These are phyloP conservation scores for Oenanthe javanica DNA, from an alignment of 140 eudicot genomes.

Conservation along the genomic window DNA sequence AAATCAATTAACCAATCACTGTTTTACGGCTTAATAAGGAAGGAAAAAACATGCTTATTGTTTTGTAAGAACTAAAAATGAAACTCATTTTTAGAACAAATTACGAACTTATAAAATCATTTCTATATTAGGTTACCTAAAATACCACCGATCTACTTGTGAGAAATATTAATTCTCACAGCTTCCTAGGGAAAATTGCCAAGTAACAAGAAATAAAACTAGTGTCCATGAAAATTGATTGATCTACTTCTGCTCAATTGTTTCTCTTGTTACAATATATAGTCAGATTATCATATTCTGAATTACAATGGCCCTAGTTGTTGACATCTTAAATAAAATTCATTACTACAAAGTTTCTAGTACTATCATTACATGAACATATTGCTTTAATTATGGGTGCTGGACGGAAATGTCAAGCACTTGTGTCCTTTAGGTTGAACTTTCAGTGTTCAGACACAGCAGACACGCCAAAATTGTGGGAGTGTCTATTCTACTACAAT, in stretches of 20 bases:
- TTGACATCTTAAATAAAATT: not conserved
- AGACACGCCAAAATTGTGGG: not conserved
- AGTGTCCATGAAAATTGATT: not conserved
- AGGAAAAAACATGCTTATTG: not conserved
- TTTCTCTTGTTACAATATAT: not conserved
- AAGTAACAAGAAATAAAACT: not conserved
- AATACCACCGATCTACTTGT: not conserved
- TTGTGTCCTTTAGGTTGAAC: not conserved
- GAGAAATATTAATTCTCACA: not conserved
- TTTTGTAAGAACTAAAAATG: not conserved
- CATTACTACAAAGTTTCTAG: not conserved
- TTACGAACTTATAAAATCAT: not conserved
- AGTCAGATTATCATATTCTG: not conserved
- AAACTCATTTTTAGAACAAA: not conserved
- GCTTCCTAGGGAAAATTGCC: not conserved
- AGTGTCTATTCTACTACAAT: not conserved
- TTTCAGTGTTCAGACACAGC: not conserved
- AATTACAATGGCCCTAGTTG: not conserved
- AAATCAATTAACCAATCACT: not conserved
- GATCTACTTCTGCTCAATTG: not conserved
- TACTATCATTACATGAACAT: not conserved
- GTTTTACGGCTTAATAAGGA: not conserved
- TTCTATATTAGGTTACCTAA: not conserved
- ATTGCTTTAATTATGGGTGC: not conserved
- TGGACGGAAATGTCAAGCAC: not conserved